Conservation (phyloP, 2,329 filamentous ascomycete species). For the Lachnellula arida region DNA sequence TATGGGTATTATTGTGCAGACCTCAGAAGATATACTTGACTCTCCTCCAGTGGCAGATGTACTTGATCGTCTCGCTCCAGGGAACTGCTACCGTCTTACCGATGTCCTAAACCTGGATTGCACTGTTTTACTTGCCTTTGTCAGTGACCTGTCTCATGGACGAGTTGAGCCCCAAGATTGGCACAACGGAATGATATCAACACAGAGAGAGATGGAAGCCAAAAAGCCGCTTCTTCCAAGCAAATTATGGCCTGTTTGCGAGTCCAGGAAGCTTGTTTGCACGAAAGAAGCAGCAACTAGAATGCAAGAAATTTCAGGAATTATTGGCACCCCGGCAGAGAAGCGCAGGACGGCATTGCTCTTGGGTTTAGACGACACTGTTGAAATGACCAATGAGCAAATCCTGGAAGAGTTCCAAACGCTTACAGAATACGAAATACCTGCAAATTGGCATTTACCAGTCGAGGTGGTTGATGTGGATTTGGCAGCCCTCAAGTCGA, state of each 20-base stretch:
- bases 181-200: conserved; percentile 28
- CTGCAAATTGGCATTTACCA: conserved; percentile 51
- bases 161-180: conserved; percentile 28
- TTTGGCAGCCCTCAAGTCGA: conserved; percentile 32
- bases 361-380: conserved; percentile 35
- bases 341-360: conserved; percentile 51
- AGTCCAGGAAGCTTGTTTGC: conserved; percentile 50
- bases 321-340: conserved; percentile 55
- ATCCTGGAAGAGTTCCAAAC: conserved; percentile 35
- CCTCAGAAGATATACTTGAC: conserved; percentile 23
- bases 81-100: conserved; percentile 37
- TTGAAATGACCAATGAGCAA: conserved; percentile 21
- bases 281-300: conserved; percentile 57
- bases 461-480: conserved; percentile 48
- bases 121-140: conserved; percentile 62
- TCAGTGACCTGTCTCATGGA: conserved; percentile 54
- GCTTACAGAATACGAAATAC: conserved; percentile 50
- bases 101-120: conserved; percentile 51
- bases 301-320: conserved; percentile 60
- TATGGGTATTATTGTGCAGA: conserved; percentile 38
- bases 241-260: conserved; percentile 58
- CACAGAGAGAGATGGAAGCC: conserved; percentile 59
- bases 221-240: conserved; percentile 54
- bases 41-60: conserved; percentile 18
- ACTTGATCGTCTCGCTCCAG: conserved; percentile 33